Conservation (phyloP, 306 rosid species). For the Medicago arabica region DNA sequence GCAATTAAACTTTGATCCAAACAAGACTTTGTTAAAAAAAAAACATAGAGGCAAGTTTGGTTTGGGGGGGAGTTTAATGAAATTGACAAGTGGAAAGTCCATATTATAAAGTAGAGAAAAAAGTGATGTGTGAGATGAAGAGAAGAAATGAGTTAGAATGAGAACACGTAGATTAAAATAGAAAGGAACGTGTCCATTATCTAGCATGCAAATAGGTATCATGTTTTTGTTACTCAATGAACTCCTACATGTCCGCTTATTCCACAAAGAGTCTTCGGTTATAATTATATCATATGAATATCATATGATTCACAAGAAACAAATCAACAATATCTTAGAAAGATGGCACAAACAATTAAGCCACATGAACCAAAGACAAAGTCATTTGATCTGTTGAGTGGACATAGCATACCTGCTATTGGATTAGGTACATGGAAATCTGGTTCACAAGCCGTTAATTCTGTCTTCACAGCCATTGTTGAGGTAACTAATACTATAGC, state of each 20-base stretch:
- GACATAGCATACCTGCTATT: conserved; percentile 56
- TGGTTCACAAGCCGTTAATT: conserved; percentile 51
- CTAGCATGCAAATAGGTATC: background rate
- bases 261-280: background rate
- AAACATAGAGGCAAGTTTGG: too few species aligned
- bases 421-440: conserved; percentile 66
- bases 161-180: background rate
- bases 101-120: too few species aligned
- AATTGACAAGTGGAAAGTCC: too few species aligned
- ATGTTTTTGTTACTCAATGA: background rate
- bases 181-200: background rate
- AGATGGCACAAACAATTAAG: conserved; percentile 45
- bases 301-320: background rate
- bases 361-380: conserved; percentile 47
- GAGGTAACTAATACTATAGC: conserved; percentile 32
- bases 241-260: conserved; percentile 10
- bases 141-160: background rate
- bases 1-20: too few species aligned
- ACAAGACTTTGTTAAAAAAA: too few species aligned
- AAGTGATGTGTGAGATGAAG: too few species aligned
- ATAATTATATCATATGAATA: background rate
- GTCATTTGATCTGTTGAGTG: conserved; percentile 54
- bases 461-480: conserved; percentile 51
- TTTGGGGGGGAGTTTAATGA: too few species aligned
- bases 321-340: background rate